Conservation (phyloP, 805 yeast genomes). For the Tetrapisispora namnaoensis region DNA sequence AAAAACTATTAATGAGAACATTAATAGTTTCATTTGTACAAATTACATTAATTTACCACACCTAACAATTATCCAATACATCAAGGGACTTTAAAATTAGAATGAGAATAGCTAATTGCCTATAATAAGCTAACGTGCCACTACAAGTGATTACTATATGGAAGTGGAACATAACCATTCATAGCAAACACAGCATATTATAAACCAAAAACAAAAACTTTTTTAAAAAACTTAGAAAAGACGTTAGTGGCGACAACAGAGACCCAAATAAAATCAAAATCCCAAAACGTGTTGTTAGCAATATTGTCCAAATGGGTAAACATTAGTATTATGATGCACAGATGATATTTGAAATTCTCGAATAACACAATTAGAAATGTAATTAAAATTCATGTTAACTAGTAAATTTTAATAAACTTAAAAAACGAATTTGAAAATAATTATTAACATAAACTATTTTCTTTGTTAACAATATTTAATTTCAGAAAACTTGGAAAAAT, state of each 20-base stretch:
- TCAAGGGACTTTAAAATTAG: background rate
- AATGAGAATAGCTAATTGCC: background rate
- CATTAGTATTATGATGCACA: background rate
- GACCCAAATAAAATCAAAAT: background rate
- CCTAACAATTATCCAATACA: background rate
- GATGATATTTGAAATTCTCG: background rate
- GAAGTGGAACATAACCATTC: constrained; percentile 21
- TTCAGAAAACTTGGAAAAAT: background rate
- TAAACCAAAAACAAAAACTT: constrained; percentile 10
- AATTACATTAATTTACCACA: background rate
- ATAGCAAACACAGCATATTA: constrained; percentile 13
- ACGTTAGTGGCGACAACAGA: background rate
- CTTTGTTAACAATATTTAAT: background rate
- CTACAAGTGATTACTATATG: constrained; percentile 20
- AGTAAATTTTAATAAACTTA: background rate
- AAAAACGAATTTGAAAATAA: background rate
- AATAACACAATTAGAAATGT: background rate
- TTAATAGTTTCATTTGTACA: background rate
- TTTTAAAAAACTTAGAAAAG: constrained; percentile 4
- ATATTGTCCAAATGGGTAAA: background rate
- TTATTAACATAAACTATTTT: background rate
- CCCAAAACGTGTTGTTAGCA: background rate
- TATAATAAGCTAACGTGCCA: constrained; percentile 14
- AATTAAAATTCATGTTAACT: background rate
- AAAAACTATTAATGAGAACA: background rate